phyloP scores from a whole-genome alignment of 345 rosid species.

The Brassica incana region DNA sequence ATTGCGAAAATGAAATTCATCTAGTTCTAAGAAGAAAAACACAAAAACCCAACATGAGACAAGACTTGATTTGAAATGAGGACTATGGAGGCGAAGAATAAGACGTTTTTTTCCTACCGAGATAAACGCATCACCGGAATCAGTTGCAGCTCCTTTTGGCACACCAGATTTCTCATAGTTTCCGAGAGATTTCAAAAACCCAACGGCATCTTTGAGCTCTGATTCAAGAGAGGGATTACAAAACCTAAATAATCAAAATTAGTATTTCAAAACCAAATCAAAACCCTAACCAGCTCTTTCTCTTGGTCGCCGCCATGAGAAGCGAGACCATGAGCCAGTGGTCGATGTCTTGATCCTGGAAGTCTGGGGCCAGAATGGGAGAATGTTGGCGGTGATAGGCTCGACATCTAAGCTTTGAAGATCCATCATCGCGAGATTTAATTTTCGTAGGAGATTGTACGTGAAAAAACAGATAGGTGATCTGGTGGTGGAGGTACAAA shows the following conservation, averaged over 20 bases:
- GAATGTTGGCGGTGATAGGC: neutral
- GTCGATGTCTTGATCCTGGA: neutral
- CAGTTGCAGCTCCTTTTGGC: conserved; percentile 82
- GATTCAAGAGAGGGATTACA: conserved; percentile 29
- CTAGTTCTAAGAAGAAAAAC: neutral
- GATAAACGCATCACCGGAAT: conserved; percentile 84
- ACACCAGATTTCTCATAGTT: conserved; percentile 80
- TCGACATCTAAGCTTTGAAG: neutral
- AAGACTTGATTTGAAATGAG: conserved; percentile 61
- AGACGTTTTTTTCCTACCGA: conserved; percentile 72
- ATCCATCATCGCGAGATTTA: neutral
- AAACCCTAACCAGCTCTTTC: neutral
- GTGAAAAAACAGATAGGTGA: neutral
- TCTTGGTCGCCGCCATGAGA: neutral
- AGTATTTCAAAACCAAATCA: neutral
- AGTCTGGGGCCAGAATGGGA: neutral
- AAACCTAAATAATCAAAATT: neutral
- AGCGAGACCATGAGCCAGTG: neutral
- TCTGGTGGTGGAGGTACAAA: neutral
- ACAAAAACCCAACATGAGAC: neutral
- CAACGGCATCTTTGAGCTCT: conserved; percentile 55
- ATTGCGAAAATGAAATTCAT: neutral
- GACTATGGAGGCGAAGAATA: conserved; percentile 72
- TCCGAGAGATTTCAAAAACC: conserved; percentile 67
- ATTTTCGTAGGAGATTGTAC: neutral